Evolutionary conservation across 2,329 filamentous ascomycete genomes (phyloP).

Genomic region (Cladophialophora psammophila): DNA sequence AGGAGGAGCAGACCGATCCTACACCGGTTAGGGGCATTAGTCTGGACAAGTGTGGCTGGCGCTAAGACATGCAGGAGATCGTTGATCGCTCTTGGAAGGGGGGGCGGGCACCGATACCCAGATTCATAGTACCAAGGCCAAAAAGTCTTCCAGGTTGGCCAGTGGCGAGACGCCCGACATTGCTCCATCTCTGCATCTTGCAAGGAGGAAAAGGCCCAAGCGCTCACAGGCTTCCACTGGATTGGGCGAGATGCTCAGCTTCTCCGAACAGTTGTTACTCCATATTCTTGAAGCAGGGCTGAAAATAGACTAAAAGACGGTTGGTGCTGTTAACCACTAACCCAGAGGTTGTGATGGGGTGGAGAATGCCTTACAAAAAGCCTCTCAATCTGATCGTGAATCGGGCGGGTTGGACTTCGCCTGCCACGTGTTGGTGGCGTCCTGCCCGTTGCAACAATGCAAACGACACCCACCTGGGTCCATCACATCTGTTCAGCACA

Average conservation of each 20-base stretch:
- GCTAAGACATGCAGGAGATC: conserved; percentile 27
- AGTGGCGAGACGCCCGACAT: background rate
- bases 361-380: background rate
- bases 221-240: background rate
- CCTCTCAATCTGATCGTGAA: conserved; percentile 15
- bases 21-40: background rate
- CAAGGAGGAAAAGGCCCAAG: background rate
- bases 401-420: conserved; percentile 15
- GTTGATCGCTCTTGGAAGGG: conserved; percentile 19
- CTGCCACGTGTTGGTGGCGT: conserved; percentile 37
- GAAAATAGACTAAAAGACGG: background rate
- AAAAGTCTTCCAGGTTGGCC: background rate
- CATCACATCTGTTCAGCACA: background rate
- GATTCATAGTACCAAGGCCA: conserved; percentile 12
- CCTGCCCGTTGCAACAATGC: conserved; percentile 10
- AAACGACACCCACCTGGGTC: conserved; percentile 1
- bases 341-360: background rate
- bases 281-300: background rate
- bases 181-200: background rate
- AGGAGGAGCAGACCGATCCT: background rate
- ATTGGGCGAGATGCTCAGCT: background rate
- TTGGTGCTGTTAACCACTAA: background rate
- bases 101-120: conserved; percentile 23
- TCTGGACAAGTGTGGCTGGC: conserved; percentile 7
- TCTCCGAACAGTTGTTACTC: background rate